Base-by-base conservation (phyloP, 495 filamentous ascomycete genomes). In the Talaromyces wortmannii region DNA sequence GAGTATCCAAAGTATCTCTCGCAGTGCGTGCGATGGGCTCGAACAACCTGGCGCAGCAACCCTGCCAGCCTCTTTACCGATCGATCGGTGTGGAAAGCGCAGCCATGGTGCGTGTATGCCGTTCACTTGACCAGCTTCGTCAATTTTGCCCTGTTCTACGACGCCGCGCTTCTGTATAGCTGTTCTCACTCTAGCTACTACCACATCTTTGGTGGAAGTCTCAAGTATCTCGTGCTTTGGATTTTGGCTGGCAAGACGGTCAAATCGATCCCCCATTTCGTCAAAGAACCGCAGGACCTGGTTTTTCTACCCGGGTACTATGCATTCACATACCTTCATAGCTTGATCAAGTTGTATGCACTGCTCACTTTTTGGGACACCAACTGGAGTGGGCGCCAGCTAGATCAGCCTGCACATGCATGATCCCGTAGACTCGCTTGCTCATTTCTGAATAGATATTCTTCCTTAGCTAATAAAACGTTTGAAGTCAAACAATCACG, bases 21-120 rank as follows among this genome's bases (percentile, higher is more conserved):
- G 18, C 84, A 88, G 50, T 82, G 82, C 61, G 64, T 77, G 6
- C 72, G 83, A 5, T 87, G 83, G 84, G 71, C 74, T 0, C 77
- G 84, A 15, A 88, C 82, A 10, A 88, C 82, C 40, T 88, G 81
- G 81, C 72, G 85, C 6, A 83, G 77, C 64, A 87, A 87, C 63
- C 59, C 74, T 15, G 78, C 73, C 23, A 80, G 72, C 52, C 69
- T 87, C 52, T 70, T 83, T 53, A 69, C 70, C 7, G 82, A 83
- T 51, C 59, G 72, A 57, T 66, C 76, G 30, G 70, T 79, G 56
- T 74, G 75, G 75, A 67, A 52, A 33, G 63, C 61, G 44, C 79
- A 87, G 52, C 82, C 81, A 2, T 88, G 81, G 76, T 82, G 76
- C 61, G 74, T 78, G 6, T 88, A 83, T 58, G 78, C 83, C 30